Conservation (phyloP, 1,284 basidiomycete species). For the Cutaneotrichosporon sp. region DNA sequence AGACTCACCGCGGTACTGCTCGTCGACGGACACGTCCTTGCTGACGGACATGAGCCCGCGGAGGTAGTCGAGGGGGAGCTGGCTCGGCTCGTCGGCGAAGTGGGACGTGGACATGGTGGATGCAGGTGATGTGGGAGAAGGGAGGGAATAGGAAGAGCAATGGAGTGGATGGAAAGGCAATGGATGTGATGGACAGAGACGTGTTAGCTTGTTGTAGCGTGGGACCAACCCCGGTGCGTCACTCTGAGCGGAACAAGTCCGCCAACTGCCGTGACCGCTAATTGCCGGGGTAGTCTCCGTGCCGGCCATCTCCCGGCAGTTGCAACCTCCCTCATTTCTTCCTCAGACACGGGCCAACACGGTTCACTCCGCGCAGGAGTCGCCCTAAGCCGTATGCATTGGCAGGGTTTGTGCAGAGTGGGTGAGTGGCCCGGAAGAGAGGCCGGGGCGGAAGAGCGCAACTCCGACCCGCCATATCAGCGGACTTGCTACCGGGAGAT, state of each 20-base stretch:
- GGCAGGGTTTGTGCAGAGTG: background rate
- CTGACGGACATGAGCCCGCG: constrained; percentile 69
- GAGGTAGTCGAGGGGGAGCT: constrained; percentile 73
- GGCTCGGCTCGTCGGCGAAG: constrained; percentile 66
- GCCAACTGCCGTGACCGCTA: background rate
- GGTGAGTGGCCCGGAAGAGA: too few relatives aligned
- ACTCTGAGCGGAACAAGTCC: background rate
- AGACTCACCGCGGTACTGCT: constrained; percentile 32
- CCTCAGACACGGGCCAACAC: too few relatives aligned
- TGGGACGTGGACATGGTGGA: constrained; percentile 54
- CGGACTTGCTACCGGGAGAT: too few relatives aligned
- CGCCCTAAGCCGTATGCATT: too few relatives aligned
- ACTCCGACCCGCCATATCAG: too few relatives aligned
- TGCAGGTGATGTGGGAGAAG: background rate
- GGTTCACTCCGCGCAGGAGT: too few relatives aligned
- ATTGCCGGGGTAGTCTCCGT: background rate
- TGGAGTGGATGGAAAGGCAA: background rate
- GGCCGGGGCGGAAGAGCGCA: too few relatives aligned
- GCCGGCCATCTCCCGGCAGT: background rate
- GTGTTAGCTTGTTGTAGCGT: background rate
- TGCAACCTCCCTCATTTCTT: background rate
- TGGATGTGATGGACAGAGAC: background rate
- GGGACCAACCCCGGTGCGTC: background rate
- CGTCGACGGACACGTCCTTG: constrained; percentile 67
- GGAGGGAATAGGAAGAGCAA: background rate